These are phyloP conservation scores for Bipolaris bicolor DNA, from an alignment of 2,329 filamentous ascomycete species.

Conservation along the genomic window DNA sequence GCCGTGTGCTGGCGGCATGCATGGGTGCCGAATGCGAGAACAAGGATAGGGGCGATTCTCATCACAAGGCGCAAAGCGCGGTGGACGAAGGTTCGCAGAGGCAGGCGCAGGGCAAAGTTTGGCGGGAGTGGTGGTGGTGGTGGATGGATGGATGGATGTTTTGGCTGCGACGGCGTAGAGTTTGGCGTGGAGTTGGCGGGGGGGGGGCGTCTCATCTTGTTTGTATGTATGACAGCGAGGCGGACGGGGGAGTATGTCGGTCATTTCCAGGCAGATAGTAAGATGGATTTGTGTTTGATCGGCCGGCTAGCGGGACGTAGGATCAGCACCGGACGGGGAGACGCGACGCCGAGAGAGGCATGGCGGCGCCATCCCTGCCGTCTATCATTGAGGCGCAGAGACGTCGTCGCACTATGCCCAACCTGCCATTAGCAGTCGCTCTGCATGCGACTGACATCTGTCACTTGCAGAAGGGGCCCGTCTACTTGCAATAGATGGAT, in stretches of 20 bases:
- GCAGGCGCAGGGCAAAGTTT: slow-evolving; percentile 4
- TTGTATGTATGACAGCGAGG: slow-evolving; percentile 8
- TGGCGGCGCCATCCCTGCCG: slow-evolving; percentile 37
- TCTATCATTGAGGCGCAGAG: slow-evolving; percentile 32
- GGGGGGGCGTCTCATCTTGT: background rate
- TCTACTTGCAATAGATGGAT: no score
- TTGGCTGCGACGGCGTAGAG: slow-evolving; percentile 5
- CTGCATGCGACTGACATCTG: slow-evolving; percentile 31
- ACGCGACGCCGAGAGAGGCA: slow-evolving; percentile 27
- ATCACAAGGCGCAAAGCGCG: background rate
- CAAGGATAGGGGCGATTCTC: slow-evolving; percentile 1
- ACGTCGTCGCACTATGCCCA: slow-evolving; percentile 33
- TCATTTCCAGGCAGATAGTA: slow-evolving; percentile 19
- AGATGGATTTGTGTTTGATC: slow-evolving; percentile 33
- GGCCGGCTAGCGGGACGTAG: slow-evolving; percentile 37
- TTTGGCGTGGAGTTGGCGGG: slow-evolving; percentile 1
- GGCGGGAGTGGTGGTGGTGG: background rate
- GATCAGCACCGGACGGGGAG: slow-evolving; percentile 27
- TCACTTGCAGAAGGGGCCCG: slow-evolving; percentile 26
- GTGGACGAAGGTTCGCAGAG: background rate
- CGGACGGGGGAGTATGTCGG: slow-evolving; percentile 21
- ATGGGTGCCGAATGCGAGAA: slow-evolving; percentile 23
- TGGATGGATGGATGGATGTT: background rate
- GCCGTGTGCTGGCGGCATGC: slow-evolving; percentile 6
- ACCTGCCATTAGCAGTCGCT: slow-evolving; percentile 29